Percentiles rank a stretch among this genome's conserved stretches.
Conservation (phyloP, 2,329 filamentous ascomycete species). For the Neonectria hederae region DNA sequence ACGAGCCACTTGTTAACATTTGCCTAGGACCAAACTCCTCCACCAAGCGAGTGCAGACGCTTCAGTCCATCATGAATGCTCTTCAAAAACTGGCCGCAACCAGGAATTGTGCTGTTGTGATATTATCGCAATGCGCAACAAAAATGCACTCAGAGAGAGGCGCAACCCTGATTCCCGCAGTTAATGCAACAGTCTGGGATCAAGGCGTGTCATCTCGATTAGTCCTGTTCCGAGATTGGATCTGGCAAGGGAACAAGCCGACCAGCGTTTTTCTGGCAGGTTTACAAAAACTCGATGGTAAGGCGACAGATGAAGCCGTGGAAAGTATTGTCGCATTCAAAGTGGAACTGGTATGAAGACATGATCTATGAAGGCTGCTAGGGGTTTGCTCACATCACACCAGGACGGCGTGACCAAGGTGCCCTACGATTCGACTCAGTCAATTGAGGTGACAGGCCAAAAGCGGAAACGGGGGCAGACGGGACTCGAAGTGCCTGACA, state of each 20-base stretch:
- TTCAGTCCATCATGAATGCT: slow-evolving; percentile 73
- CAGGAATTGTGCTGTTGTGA: slow-evolving; percentile 75
- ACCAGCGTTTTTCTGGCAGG: slow-evolving; percentile 67
- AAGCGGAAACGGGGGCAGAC: slow-evolving; percentile 73
- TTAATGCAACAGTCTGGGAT: slow-evolving; percentile 84
- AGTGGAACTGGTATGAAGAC: slow-evolving; percentile 54
- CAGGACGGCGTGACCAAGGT: slow-evolving; percentile 57
- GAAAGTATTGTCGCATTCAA: slow-evolving; percentile 60
- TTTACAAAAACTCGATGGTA: slow-evolving; percentile 72
- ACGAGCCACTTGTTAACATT: slow-evolving; percentile 21
- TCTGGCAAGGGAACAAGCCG: slow-evolving; percentile 57
- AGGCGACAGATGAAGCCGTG: slow-evolving; percentile 50
- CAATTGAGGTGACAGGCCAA: slow-evolving; percentile 48
- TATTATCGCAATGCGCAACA: slow-evolving; percentile 85
- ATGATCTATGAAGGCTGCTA: slow-evolving; percentile 25
- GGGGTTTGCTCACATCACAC: slow-evolving; percentile 36
- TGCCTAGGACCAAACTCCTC: slow-evolving; percentile 49
- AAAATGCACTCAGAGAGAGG: slow-evolving; percentile 73
- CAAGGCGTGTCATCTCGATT: slow-evolving; percentile 77
- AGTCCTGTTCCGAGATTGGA: slow-evolving; percentile 83
- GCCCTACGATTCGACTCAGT: slow-evolving; percentile 52
- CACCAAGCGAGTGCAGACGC: slow-evolving; percentile 58
- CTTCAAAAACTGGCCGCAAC: slow-evolving; percentile 80
- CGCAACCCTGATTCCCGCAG: slow-evolving; percentile 77
- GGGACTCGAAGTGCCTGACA: slow-evolving; percentile 68